Evolutionary conservation across 805 yeast species (phyloP).

Genomic region (Pichia deserticola): DNA sequence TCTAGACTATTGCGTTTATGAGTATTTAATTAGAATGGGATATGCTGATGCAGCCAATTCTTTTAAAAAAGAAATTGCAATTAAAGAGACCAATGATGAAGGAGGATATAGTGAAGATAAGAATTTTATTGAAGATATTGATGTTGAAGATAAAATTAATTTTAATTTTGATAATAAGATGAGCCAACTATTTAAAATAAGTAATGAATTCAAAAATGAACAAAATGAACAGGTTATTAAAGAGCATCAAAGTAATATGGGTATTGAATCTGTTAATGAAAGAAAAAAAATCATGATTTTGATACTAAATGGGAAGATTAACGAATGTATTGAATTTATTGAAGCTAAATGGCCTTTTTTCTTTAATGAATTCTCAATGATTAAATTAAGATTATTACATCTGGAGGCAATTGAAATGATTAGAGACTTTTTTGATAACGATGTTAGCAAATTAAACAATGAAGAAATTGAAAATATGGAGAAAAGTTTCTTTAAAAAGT

Average conservation of each 20-base stretch:
- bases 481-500: conserved; percentile 38
- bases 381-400: conserved; percentile 68
- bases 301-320: conserved; percentile 54
- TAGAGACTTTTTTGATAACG: conserved; percentile 35
- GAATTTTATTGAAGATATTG: conserved; percentile 33
- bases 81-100: conserved; percentile 52
- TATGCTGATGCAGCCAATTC: conserved; percentile 8
- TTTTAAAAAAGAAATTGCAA: conserved; percentile 27
- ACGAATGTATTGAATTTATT: conserved; percentile 48
- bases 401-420: conserved; percentile 78
- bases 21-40: conserved; percentile 9
- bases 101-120: conserved; percentile 20
- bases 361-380: conserved; percentile 51
- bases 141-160: neutral
- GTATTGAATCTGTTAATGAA: conserved; percentile 43
- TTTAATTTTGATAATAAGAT: conserved; percentile 3
- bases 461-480: conserved; percentile 11
- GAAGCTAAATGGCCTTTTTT: conserved; percentile 57
- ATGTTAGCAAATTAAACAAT: neutral
- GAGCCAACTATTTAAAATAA: neutral
- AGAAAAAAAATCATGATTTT: conserved; percentile 46
- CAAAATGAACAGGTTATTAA: no score
- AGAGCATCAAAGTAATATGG: conserved; percentile 17
- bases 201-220: no score
- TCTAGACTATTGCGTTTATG: conserved; percentile 2